Evolutionary conservation across 495 filamentous ascomycete genomes (phyloP).

Genomic region (Lasiosphaeria miniovina): DNA sequence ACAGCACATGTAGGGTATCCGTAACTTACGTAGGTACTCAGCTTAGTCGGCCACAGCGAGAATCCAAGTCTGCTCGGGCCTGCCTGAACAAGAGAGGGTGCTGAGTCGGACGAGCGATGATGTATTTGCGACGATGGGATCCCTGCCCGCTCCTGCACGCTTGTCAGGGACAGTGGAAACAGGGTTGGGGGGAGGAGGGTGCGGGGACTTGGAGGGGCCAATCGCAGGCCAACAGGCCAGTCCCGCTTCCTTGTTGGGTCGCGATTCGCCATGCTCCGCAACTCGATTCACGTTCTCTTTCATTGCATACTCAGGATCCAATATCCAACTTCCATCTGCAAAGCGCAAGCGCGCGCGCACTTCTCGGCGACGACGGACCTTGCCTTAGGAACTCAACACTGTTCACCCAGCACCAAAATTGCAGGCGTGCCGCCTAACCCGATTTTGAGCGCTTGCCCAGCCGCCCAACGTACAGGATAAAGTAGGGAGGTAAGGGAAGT

Average conservation of each 20-base stretch:
- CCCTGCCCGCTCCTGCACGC: slow-evolving; percentile 15
- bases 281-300: background rate
- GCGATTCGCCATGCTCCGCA: background rate
- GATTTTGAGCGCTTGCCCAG: no score
- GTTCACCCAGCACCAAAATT: no score
- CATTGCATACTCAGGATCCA: no score
- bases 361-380: no score
- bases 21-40: background rate
- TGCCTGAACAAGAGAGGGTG: background rate
- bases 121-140: slow-evolving; percentile 23
- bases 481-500: no score
- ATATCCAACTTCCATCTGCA: no score
- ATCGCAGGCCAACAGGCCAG: background rate
- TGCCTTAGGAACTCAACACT: no score
- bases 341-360: no score
- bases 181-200: background rate
- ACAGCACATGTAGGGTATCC: no score
- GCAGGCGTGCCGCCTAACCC: no score
- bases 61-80: background rate
- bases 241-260: background rate
- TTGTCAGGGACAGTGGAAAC: background rate
- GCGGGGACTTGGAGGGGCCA: background rate
- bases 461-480: no score
- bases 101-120: slow-evolving; percentile 15
- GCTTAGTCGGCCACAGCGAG: background rate